Evolutionary conservation across 2,329 filamentous ascomycete genomes (phyloP).

Genomic region (Reticulascus tulasneorum): DNA sequence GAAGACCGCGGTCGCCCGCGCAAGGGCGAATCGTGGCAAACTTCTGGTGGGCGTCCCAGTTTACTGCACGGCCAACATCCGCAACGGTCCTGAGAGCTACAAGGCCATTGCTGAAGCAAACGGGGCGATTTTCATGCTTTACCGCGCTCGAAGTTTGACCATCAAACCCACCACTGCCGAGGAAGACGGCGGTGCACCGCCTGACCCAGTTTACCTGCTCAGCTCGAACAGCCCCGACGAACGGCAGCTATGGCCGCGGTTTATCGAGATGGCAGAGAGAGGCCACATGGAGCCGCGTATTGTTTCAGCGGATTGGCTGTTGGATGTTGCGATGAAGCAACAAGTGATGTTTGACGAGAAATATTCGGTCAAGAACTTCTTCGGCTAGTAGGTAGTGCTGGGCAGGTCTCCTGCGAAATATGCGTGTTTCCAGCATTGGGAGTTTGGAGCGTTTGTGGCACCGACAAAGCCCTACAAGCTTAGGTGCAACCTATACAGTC

Average conservation of each 20-base stretch:
- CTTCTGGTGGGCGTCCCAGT: constrained; percentile 74
- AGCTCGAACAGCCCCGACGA: constrained; percentile 66
- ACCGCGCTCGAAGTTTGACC: constrained; percentile 66
- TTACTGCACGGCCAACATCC: constrained; percentile 78
- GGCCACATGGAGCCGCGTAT: constrained; percentile 78
- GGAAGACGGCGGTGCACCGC: constrained; percentile 56
- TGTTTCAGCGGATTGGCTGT: constrained; percentile 82
- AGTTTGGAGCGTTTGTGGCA: too few species aligned
- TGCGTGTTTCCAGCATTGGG: too few species aligned
- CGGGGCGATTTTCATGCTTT: constrained; percentile 76
- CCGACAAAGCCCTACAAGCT: too few species aligned
- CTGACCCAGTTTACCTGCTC: constrained; percentile 78
- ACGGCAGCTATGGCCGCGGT: constrained; percentile 71
- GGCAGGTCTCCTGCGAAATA: too few species aligned
- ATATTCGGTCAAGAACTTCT: constrained; percentile 51
- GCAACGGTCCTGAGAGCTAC: constrained; percentile 79
- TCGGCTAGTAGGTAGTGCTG: constrained; percentile 20
- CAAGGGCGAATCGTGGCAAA: constrained; percentile 70
- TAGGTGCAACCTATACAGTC: too few species aligned
- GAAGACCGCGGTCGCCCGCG: constrained; percentile 62
- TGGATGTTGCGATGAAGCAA: constrained; percentile 87
- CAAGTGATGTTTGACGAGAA: constrained; percentile 63
- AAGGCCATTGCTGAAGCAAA: constrained; percentile 84
- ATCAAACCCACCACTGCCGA: constrained; percentile 60
- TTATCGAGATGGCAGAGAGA: constrained; percentile 72